A percentile compares a stretch with the other conserved stretches of the same genome.
Conservation (phyloP, 345 rosid genomes). For the Citrus reticulata region DNA sequence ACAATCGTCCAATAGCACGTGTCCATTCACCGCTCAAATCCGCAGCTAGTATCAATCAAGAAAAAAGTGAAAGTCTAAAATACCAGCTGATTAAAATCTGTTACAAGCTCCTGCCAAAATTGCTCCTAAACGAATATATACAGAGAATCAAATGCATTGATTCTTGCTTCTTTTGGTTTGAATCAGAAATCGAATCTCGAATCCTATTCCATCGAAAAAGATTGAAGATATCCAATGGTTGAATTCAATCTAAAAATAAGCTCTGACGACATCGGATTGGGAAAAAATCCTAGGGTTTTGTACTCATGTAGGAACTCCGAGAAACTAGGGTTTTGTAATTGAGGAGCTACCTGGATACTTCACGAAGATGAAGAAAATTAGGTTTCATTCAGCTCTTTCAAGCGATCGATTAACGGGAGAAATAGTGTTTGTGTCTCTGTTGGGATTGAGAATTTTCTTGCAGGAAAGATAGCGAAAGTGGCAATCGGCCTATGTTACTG, state of each 20-base stretch:
- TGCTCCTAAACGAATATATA: conserved; percentile 4
- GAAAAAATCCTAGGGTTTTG: conserved; percentile 25
- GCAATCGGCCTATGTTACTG: neutral
- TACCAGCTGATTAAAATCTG: conserved; percentile 15
- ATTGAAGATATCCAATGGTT: conserved; percentile 10
- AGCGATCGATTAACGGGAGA: conserved; percentile 30
- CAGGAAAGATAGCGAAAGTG: neutral
- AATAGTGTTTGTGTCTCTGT: conserved; percentile 6
- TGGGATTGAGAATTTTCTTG: conserved; percentile 3
- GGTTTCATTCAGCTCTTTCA: conserved; percentile 15
- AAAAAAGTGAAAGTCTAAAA: neutral
- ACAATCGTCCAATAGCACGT: conserved; percentile 13
- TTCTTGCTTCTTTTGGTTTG: neutral
- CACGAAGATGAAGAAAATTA: neutral
- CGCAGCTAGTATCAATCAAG: conserved; percentile 17
- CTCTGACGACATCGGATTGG: neutral
- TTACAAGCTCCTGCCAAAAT: conserved; percentile 20
- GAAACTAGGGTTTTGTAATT: conserved; percentile 22
- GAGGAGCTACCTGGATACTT: neutral
- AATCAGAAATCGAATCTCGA: neutral
- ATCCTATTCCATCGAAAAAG: conserved; percentile 17
- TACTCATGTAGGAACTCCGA: conserved; percentile 13
- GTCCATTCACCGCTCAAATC: conserved; percentile 9
- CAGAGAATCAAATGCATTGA: conserved; percentile 3
- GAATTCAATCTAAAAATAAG: neutral